Percentiles rank a stretch among this genome's conserved stretches.
Conservation (phyloP, 108 stramenopile genomes). For the Fistulifera pelliculosa region DNA sequence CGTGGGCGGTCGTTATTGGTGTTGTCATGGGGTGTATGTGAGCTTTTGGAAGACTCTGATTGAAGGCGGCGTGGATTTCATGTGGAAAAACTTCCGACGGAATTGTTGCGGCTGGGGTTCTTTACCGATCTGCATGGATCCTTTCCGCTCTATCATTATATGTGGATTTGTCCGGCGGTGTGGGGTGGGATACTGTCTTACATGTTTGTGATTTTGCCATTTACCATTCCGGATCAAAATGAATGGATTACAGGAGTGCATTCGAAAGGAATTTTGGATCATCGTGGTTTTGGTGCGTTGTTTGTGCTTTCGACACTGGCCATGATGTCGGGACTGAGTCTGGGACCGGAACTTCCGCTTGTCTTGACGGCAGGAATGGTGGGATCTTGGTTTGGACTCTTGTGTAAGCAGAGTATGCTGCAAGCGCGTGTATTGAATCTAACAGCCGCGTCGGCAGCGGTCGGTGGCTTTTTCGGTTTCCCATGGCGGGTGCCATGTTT, state of each 20-base stretch:
- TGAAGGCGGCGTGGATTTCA: constrained; percentile 36
- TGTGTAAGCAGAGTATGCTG: constrained; percentile 35
- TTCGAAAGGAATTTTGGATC: constrained; percentile 35
- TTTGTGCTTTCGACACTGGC: constrained; percentile 38
- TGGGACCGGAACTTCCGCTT: constrained; percentile 54
- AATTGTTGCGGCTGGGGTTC: constrained; percentile 27
- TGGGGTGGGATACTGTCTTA: constrained; percentile 36
- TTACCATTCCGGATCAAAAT: constrained; percentile 42
- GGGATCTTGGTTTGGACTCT: constrained; percentile 39
- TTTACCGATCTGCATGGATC: constrained; percentile 39
- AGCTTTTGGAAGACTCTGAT: constrained; percentile 41
- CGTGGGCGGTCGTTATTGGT: constrained; percentile 47
- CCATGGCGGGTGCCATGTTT: constrained; percentile 59
- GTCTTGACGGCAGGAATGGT: constrained; percentile 50
- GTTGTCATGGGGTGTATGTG: constrained; percentile 42
- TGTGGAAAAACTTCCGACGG: constrained; percentile 37
- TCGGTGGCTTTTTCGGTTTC: constrained; percentile 58
- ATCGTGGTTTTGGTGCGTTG: constrained; percentile 25
- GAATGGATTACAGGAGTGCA: constrained; percentile 49
- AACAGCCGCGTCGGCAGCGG: constrained; percentile 41
- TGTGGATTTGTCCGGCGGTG: constrained; percentile 48
- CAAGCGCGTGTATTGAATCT: constrained; percentile 45
- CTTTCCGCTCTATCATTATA: constrained; percentile 52
- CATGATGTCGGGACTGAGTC: constrained; percentile 46
- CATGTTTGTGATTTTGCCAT: constrained; percentile 22